Evolutionary conservation across 2,329 filamentous ascomycete genomes (phyloP).

Genomic region (Trichophyton schoenleinii): DNA sequence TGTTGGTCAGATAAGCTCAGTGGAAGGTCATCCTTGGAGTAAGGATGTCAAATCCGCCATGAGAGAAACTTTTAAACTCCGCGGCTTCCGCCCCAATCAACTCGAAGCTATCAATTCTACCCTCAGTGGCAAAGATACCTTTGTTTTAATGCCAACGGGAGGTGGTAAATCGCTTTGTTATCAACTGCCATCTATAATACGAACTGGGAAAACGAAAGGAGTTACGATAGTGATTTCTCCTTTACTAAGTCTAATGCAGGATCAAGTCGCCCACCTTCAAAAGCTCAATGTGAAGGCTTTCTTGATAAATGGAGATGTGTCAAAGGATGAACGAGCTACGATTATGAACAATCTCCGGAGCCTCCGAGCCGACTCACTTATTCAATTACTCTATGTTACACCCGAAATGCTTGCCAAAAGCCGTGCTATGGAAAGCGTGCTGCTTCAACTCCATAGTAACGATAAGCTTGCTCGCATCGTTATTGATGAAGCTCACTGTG

Average conservation of each 20-base stretch:
- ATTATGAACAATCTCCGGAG: slow-evolving; percentile 55
- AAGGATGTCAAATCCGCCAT: slow-evolving; percentile 69
- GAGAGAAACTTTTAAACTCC: slow-evolving; percentile 70
- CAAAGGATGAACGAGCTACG: slow-evolving; percentile 47
- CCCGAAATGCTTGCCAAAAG: slow-evolving; percentile 94
- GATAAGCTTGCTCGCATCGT: slow-evolving; percentile 76
- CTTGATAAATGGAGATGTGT: slow-evolving; percentile 67
- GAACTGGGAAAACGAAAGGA: slow-evolving; percentile 65
- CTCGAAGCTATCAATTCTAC: slow-evolving; percentile 94
- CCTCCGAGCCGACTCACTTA: slow-evolving; percentile 55
- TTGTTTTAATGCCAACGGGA: slow-evolving; percentile 95
- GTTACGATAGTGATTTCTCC: slow-evolving; percentile 94
- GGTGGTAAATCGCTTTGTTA: slow-evolving; percentile 96
- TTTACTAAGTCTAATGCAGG: slow-evolving; percentile 88
- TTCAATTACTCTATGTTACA: slow-evolving; percentile 87
- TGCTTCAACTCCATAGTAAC: slow-evolving; percentile 56
- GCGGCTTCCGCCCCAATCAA: slow-evolving; percentile 80
- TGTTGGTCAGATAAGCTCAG: background rate
- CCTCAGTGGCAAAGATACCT: slow-evolving; percentile 72
- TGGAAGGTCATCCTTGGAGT: slow-evolving; percentile 56
- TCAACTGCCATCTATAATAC: slow-evolving; percentile 77
- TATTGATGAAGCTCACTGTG: slow-evolving; percentile 97
- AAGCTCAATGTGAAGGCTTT: slow-evolving; percentile 65
- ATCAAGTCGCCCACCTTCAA: slow-evolving; percentile 76
- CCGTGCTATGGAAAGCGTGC: slow-evolving; percentile 49